Evolutionary conservation across 306 rosid species (phyloP), one percentile per base, ranked within the genome.

Genomic region (Lathyrus oleraceus): DNA sequence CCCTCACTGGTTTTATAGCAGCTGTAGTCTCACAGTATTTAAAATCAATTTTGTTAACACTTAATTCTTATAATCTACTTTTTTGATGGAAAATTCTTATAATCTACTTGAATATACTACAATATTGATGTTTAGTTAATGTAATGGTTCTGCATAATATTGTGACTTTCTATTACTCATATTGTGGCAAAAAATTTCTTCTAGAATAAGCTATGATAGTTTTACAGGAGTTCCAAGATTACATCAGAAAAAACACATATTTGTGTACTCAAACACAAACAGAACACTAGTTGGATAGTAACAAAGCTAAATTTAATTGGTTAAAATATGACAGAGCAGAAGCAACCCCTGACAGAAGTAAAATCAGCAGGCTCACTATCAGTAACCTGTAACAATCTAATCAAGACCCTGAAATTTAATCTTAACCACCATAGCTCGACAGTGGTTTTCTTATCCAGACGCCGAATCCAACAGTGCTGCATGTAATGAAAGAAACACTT

Each of bases 231-330:
- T 52, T 15, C 36, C 5, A 36, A 73, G 54, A 66, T 25, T 64
- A 32, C 16, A 70, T 25, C 47, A n/a, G 32, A 14, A 68, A 65
- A 23, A 12, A 11, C 8, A 0, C 14, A 60, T n/a, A 48, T 40
- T 36, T 78, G 36, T 72, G 44, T 15, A 59, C 28, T 43, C 42
- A 5, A 3, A 56, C 71, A 45, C 17, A 61, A 53, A 51, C n/a
- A 59, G 45, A 70, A 43, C 36, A 53, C 52, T 38, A 53, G n/a
- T 56, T 68, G 5, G 51, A 28, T 67, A 40, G 14, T 67, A 45
- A 54, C 76, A 19, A 64, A 65, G 38, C 69, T 32, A 73, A 39
- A 68, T 36, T 60, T 60, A 57, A 62, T 65, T 21, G 2, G 61
- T 28, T 40, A 62, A 4, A 59, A 47, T 63, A 67, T 28, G 28